Conservation (phyloP, 2,329 filamentous ascomycete species). For the Xylaria hypoxylon region DNA sequence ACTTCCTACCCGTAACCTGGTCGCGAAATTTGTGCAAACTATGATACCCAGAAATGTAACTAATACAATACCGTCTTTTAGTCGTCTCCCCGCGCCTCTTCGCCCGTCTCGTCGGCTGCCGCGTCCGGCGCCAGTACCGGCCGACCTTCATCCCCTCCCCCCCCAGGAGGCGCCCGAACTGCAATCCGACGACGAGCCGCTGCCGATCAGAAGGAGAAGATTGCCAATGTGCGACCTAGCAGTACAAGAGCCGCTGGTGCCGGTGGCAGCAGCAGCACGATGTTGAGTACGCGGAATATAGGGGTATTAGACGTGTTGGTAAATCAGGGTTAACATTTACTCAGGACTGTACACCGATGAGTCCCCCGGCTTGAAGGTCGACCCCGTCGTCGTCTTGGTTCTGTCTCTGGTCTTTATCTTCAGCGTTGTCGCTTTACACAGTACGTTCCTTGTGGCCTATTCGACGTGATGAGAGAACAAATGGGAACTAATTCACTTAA, state of each 20-base stretch:
- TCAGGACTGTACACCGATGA: conserved; percentile 96
- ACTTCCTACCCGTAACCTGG: background rate
- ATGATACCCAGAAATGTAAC: conserved; percentile 5
- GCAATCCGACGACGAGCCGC: conserved; percentile 95
- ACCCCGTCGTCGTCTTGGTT: conserved; percentile 96
- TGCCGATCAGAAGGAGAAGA: conserved; percentile 96
- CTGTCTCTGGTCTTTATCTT: conserved; percentile 98
- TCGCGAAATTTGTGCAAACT: conserved; percentile 21
- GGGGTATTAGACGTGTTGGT: conserved; percentile 11
- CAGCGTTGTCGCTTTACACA: conserved; percentile 95
- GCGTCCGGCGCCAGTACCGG: conserved; percentile 76
- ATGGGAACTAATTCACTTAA: conserved; percentile 39
- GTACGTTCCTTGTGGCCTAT: conserved; percentile 66
- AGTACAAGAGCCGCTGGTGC: conserved; percentile 94
- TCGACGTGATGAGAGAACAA: background rate
- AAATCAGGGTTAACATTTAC: conserved; percentile 45
- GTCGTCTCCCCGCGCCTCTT: conserved; percentile 71
- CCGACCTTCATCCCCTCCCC: conserved; percentile 86
- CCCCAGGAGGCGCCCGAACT: conserved; percentile 93
- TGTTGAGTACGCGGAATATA: conserved; percentile 80
- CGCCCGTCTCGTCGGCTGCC: conserved; percentile 67
- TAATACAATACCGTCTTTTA: conserved; percentile 45
- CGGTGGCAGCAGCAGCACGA: conserved; percentile 95
- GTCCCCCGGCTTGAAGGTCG: conserved; percentile 95
- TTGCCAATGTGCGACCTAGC: conserved; percentile 91